phyloP scores from a whole-genome alignment of 2,329 filamentous ascomycete genomes.

The Beauveria pseudobassiana region DNA sequence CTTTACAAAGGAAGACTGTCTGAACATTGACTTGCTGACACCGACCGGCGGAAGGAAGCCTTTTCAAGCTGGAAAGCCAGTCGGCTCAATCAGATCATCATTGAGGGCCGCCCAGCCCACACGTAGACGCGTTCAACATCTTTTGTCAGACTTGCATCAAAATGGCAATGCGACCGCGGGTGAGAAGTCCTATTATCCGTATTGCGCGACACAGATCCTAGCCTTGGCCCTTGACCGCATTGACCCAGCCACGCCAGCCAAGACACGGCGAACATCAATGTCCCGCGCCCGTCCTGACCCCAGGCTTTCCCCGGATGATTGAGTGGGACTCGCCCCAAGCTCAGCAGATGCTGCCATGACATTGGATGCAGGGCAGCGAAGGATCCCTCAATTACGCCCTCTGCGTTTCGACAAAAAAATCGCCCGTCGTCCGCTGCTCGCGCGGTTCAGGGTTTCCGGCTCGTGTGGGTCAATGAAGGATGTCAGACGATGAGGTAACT shows the following conservation, averaged over 20 bases:
- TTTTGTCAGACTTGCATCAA: too few species aligned
- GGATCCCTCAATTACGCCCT: neutral
- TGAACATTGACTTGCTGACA: too few species aligned
- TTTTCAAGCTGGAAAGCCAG: too few species aligned
- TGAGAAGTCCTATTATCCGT: neutral
- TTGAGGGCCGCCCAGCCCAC: too few species aligned
- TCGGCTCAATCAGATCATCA: too few species aligned
- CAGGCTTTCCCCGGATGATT: conserved; percentile 6
- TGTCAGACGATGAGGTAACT: too few species aligned
- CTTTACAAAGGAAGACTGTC: too few species aligned
- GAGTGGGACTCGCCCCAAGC: neutral
- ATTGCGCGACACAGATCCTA: neutral
- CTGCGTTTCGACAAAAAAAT: neutral
- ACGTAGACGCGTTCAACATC: too few species aligned
- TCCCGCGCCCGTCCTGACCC: conserved; percentile 3
- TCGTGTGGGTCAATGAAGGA: too few species aligned
- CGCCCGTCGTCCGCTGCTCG: neutral
- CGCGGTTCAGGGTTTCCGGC: neutral
- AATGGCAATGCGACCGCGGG: too few species aligned
- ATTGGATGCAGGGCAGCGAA: neutral
- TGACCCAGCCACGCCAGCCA: neutral
- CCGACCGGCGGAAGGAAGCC: too few species aligned
- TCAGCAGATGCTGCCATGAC: neutral
- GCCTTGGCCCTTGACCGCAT: neutral
- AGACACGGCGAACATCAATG: conserved; percentile 6